phyloP scores from a whole-genome alignment of 108 stramenopile genomes.

The Nitzschia sp. region DNA sequence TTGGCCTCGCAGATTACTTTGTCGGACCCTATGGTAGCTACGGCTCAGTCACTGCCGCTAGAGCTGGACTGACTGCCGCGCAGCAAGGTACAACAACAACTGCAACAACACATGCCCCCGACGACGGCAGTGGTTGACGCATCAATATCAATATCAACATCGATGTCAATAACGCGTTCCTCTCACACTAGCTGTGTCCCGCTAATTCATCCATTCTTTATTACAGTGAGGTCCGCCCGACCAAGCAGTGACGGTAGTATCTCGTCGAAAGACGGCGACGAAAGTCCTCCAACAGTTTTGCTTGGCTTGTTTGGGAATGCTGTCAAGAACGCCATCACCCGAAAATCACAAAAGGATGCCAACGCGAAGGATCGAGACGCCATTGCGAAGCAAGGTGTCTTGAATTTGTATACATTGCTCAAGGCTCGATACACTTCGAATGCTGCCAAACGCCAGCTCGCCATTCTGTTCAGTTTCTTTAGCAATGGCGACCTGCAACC shows the following conservation, averaged over 20 bases:
- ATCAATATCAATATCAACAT: too few relatives aligned
- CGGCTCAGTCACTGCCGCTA: constrained; percentile 65
- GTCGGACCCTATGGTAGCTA: constrained; percentile 84
- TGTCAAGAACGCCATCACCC: background rate
- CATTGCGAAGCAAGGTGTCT: constrained; percentile 65
- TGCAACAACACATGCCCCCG: too few relatives aligned
- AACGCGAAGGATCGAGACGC: constrained; percentile 21
- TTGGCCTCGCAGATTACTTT: constrained; percentile 88
- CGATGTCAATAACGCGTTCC: too few relatives aligned
- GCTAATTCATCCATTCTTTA: too few relatives aligned
- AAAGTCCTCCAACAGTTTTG: background rate
- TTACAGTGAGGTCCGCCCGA: background rate
- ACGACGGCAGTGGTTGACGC: too few relatives aligned
- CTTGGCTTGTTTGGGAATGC: background rate
- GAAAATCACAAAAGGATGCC: constrained; percentile 19
- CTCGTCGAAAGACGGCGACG: background rate
- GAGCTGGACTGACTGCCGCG: constrained; percentile 63
- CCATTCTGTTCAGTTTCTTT: constrained; percentile 88
- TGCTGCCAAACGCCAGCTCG: constrained; percentile 79
- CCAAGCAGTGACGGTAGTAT: too few relatives aligned
- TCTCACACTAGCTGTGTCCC: too few relatives aligned
- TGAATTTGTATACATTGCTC: constrained; percentile 79
- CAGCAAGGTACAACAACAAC: too few relatives aligned
- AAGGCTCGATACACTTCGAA: constrained; percentile 79
- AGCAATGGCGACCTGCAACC: constrained; percentile 74